Evolutionary conservation across 192 early-diverging fungal species (phyloP), one percentile per base, ranked within the genome.

Genomic region (Entomortierella beljakovae): DNA sequence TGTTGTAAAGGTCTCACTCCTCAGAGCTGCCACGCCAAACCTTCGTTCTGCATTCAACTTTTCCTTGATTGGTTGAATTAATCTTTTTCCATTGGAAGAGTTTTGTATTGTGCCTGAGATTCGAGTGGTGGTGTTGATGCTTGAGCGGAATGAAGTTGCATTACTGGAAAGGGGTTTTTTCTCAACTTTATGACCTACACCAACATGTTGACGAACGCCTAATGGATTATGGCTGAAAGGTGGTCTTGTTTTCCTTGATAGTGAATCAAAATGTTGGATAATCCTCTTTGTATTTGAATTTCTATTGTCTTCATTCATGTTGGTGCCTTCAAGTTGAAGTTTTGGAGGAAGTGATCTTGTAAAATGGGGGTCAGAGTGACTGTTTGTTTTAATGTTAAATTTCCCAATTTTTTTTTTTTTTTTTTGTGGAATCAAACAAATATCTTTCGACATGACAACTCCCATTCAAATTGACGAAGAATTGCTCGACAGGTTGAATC

Each of bases 391-490:
- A 18, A 8, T 43, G 8, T 18, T 43, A 18, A 43, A n/a, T n/a
- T n/a, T n/a, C n/a, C n/a, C n/a, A n/a, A n/a, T n/a, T n/a, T n/a
- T n/a, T n/a, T n/a, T n/a, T n/a, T n/a, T n/a, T n/a, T n/a, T n/a
- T n/a, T n/a, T n/a, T n/a, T n/a, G n/a, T n/a, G n/a, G n/a, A n/a
- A n/a, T n/a, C n/a, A n/a, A n/a, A n/a, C n/a, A n/a, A n/a, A n/a
- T n/a, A n/a, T n/a, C n/a, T 29, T 5, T 8, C 18, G 18, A 9
- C 57, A 69, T 69, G 67, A 50, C 67, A 31, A 66, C 23, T 66
- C 50, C 57, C 28, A 52, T 61, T 48, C 48, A 66, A 31, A 42
- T 74, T 50, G 49, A 61, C 66, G 63, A 35, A 33, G 48, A 28
- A 3, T 48, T 74, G 16, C 64, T 74, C 38, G 26, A 66, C 23